Base-by-base conservation (phyloP, 2,329 filamentous ascomycete species). In the Fusarium oxysporum region DNA sequence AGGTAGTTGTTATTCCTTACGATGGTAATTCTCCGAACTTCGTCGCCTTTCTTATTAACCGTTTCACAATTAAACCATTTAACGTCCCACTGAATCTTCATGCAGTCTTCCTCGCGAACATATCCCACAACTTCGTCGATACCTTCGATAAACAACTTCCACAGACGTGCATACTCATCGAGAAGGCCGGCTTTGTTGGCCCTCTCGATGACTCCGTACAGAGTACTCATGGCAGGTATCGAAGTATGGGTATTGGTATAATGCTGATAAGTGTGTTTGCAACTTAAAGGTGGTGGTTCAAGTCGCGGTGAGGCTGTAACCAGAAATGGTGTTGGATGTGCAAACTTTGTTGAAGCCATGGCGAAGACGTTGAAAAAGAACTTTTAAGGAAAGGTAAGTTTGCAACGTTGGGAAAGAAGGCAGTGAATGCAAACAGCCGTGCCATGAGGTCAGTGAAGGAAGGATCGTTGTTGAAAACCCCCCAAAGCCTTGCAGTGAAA, bases 71-170 rank as follows among this genome's bases (percentile, higher is more conserved):
- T 44, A 72, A 76, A 51, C 38, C 60, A 51, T 51, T 55, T 8
- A 8, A 37, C 21, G 33, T 67, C 62, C 75, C 74, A 77, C 12
- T 64, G 8, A 61, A 77, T 72, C 17, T 66, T 60, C 21, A 53
- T 51, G 25, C 38, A 47, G 25, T 71, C 48, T 8, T 54, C 45
- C 23, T 76, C 67, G 47, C 45, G 65, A 57, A 78, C 66, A 45
- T 68, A 67, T 11, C 76, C 76, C 37, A 78, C 64, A 41, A 66
- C 45, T 48, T 78, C 74, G 25, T 69, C 51, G 23, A 76, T 30
- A 30, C 63, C 76, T 19, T 51, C 33, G 17, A 77, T 71, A 45
- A 50, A 59, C 23, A 77, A 73, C 41, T 65, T 58, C 65, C 71
- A 77, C 14, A 73, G 44, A 13, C 45, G 25, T 62, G 58, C 41